Evolutionary conservation across 164 flowering plant species (phyloP).

Genomic region (Buxus sempervirens): DNA sequence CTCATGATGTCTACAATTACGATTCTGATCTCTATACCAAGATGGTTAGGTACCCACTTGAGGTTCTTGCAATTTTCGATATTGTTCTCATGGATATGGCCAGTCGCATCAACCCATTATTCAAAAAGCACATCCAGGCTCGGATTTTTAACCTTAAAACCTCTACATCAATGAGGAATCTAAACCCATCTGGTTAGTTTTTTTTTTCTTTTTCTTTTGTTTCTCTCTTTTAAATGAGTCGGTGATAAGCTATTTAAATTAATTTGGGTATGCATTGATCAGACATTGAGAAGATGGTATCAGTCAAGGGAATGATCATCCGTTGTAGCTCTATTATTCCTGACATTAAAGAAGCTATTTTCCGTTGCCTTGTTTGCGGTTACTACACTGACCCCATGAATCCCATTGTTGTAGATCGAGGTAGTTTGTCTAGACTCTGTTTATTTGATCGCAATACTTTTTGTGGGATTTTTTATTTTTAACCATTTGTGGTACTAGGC

Average conservation of each 20-base stretch:
- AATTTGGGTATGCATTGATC: conserved; percentile 15
- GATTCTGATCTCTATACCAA: conserved; percentile 77
- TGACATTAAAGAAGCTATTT: conserved; percentile 90
- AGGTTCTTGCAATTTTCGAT: conserved; percentile 94
- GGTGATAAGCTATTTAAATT: neutral
- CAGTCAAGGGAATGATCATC: conserved; percentile 93
- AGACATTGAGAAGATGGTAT: conserved; percentile 96
- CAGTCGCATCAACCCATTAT: conserved; percentile 48
- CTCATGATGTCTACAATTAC: conserved; percentile 71
- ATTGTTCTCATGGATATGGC: conserved; percentile 93
- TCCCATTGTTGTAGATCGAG: conserved; percentile 84
- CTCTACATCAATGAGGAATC: conserved; percentile 79
- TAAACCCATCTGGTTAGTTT: conserved; percentile 87
- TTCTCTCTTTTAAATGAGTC: too few relatives aligned
- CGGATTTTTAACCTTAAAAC: conserved; percentile 72
- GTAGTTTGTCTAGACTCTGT: conserved; percentile 29
- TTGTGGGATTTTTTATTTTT: conserved; percentile 1
- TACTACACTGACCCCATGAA: conserved; percentile 79
- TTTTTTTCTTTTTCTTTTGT: neutral
- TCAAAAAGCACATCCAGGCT: conserved; percentile 87
- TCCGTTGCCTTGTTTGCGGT: conserved; percentile 89
- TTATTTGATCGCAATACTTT: neutral
- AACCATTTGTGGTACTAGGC: conserved; percentile 40
- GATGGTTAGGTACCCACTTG: conserved; percentile 92
- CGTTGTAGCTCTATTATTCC: conserved; percentile 92